Base-by-base conservation (phyloP, 2,329 filamentous ascomycete genomes). In the Myotisia sp. region DNA sequence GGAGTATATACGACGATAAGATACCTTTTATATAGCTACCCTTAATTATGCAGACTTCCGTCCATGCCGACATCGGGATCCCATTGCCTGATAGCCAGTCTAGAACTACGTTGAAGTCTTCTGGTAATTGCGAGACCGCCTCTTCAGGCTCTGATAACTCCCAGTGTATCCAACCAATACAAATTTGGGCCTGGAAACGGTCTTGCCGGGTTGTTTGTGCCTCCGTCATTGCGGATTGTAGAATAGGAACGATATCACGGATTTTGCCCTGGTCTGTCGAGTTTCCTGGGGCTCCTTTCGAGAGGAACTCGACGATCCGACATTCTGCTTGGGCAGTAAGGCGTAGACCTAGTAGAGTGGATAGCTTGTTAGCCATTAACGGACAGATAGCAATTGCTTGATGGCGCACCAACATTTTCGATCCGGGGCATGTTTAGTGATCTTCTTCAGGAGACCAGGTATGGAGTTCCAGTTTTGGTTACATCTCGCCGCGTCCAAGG, bases 401-500 rank as follows among this genome's bases (percentile, higher is more conserved):
- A 19, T 18, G n/a, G 12, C 22, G n/a, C 26, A 27, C 32, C 7
- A 77, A 94, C 87, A 93, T 59, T 73, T 72, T 56, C 82, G 74
- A 41, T 81, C 73, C 26, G 85, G 79, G 47, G 85, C 82, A 69
- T 98, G 87, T 59, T 98, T 95, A 51, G 79, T 80, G 50, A 95
- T 71, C 61, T 98, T 98, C 55, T 87, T 76, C 49, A 90, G 77
- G 43, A 92, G 70, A 62, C 95, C 87, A 17, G 83, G 82, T 19
- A 95, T 71, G 19, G 81, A 74, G 45, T 75, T 68, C 90, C 90
- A 98, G 55, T 76, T 77, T 34, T 80, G 85, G 50, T 87, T 76
- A 58, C 84, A 92, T 51, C 90, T 79, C 44, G 84, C 85, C 47
- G 77, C 71, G 56, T 95, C 83, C 51, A 98, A 73, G 58, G 76